phyloP scores from a whole-genome alignment of 73 alveolate genomes.

The Blepharisma stoltei region DNA sequence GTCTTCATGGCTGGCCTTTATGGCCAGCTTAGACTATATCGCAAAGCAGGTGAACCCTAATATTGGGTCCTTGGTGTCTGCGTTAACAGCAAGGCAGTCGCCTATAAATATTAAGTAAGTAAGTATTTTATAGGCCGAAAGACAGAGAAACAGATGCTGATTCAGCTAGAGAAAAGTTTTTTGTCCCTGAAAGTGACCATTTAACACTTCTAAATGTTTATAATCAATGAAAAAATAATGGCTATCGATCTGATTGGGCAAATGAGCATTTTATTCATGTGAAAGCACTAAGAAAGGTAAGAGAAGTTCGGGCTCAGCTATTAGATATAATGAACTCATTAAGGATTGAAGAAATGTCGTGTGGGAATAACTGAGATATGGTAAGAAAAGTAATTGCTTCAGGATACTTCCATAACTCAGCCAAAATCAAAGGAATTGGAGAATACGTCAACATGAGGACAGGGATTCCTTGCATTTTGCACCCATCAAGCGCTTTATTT shows the following conservation, averaged over 20 bases:
- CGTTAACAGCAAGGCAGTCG: too few relatives aligned
- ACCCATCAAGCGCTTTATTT: constrained; percentile 99
- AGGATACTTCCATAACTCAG: constrained; percentile 99
- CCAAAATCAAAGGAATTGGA: constrained; percentile 96
- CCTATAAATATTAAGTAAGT: too few relatives aligned
- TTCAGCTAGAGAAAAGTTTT: constrained; percentile 99
- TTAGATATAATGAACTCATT: constrained; percentile 86
- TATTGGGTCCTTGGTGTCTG: too few relatives aligned
- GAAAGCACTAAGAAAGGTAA: constrained; percentile 96
- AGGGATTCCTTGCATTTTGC: constrained; percentile 98
- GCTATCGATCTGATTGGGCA: constrained; percentile 90
- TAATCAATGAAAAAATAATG: constrained; percentile 95
- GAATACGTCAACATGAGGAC: constrained; percentile 99
- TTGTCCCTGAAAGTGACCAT: constrained; percentile 99
- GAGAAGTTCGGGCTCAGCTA: constrained; percentile 81
- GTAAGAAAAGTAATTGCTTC: constrained; percentile 98
- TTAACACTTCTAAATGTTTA: constrained; percentile 96
- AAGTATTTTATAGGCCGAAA: constrained; percentile 97
- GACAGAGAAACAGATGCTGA: constrained; percentile 98
- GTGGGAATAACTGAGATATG: constrained; percentile 96
- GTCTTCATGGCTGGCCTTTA: too few relatives aligned
- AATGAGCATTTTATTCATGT: constrained; percentile 94
- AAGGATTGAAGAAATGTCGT: constrained; percentile 70
- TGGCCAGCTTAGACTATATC: too few relatives aligned
- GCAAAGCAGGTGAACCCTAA: too few relatives aligned